Evolutionary conservation across 1,284 basidiomycete species (phyloP).

Genomic region (Malassezia sp.): DNA sequence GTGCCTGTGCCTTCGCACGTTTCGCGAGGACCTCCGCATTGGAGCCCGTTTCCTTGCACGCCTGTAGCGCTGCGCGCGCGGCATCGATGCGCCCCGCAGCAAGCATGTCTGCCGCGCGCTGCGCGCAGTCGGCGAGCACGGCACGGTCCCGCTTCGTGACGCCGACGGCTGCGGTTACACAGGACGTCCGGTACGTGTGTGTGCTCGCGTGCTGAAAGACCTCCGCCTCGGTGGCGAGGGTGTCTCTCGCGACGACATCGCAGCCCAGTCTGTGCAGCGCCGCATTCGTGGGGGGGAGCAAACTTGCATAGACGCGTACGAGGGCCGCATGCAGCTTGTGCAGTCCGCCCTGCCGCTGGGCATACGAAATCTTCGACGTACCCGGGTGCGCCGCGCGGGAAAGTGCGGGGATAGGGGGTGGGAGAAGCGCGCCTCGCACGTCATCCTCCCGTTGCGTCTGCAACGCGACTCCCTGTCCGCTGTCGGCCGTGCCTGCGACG

Average conservation of each 20-base stretch:
- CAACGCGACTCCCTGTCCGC: too few species aligned
- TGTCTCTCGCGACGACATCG: slow-evolving; percentile 19
- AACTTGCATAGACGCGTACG: slow-evolving; percentile 20
- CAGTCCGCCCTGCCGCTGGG: slow-evolving; percentile 22
- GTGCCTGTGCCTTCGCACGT: slow-evolving; percentile 12
- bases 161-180: slow-evolving; percentile 25
- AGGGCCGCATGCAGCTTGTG: slow-evolving; percentile 24
- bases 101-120: slow-evolving; percentile 4
- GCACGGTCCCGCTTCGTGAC: slow-evolving; percentile 23
- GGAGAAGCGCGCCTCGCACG: too few species aligned
- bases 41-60: slow-evolving; percentile 30
- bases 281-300: slow-evolving; percentile 19
- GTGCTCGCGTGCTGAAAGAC: slow-evolving; percentile 21
- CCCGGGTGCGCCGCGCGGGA: slow-evolving; percentile 21
- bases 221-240: slow-evolving; percentile 23
- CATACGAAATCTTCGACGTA: slow-evolving; percentile 22
- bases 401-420: slow-evolving; percentile 23
- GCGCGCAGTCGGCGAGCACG: slow-evolving; percentile 12
- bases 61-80: slow-evolving; percentile 2
- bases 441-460: too few species aligned
- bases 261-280: slow-evolving; percentile 17
- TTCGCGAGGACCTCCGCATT: slow-evolving; percentile 24
- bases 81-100: slow-evolving; percentile 2
- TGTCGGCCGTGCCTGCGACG: too few species aligned
- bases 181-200: slow-evolving; percentile 23